Percentiles rank a stretch among this genome's conserved stretches.
These are phyloP conservation scores for Aspergillus pseudotamarii DNA, from an alignment of 2,329 filamentous ascomycete species.

Conservation along the genomic window DNA sequence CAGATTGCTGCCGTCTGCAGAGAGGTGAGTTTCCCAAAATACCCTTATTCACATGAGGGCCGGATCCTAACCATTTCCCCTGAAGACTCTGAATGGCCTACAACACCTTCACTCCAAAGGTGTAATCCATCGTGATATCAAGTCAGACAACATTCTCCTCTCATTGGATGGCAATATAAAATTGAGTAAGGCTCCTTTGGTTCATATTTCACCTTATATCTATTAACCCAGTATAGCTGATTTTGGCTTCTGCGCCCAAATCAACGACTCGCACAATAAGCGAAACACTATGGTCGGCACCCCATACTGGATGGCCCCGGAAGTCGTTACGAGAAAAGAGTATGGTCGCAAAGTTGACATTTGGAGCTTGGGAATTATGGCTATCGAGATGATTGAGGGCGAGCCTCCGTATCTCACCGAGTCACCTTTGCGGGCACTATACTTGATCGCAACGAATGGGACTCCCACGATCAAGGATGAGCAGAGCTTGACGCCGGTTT, in stretches of 20 bases:
- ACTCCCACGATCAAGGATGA: conserved; percentile 95
- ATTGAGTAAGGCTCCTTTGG: conserved; percentile 68
- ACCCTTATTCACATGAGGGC: not conserved
- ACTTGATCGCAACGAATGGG: conserved; percentile 95
- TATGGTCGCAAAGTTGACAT: conserved; percentile 99
- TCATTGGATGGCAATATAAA: conserved; percentile 96
- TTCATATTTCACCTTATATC: not conserved
- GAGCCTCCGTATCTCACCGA: conserved; percentile 97
- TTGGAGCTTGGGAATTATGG: conserved; percentile 98
- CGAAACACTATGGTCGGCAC: conserved; percentile 99
- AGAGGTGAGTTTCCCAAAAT: conserved; percentile 58
- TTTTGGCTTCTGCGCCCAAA: conserved; percentile 98
- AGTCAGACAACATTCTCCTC: conserved; percentile 95
- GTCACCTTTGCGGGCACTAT: conserved; percentile 87
- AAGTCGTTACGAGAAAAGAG: conserved; percentile 95
- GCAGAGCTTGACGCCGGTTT: conserved; percentile 75
- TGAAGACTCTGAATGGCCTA: conserved; percentile 77
- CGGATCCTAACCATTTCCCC: conserved; percentile 19
- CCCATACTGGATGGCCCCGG: conserved; percentile 99
- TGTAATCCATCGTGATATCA: conserved; percentile 98
- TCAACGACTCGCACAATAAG: conserved; percentile 96
- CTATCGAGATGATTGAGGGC: conserved; percentile 99
- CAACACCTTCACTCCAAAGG: conserved; percentile 97
- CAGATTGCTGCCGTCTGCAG: conserved; percentile 95
- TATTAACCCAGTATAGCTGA: conserved; percentile 65